These are phyloP conservation scores for Panaeolus cyanescens DNA, from an alignment of 768 basidiomycete genomes.

Conservation along the genomic window DNA sequence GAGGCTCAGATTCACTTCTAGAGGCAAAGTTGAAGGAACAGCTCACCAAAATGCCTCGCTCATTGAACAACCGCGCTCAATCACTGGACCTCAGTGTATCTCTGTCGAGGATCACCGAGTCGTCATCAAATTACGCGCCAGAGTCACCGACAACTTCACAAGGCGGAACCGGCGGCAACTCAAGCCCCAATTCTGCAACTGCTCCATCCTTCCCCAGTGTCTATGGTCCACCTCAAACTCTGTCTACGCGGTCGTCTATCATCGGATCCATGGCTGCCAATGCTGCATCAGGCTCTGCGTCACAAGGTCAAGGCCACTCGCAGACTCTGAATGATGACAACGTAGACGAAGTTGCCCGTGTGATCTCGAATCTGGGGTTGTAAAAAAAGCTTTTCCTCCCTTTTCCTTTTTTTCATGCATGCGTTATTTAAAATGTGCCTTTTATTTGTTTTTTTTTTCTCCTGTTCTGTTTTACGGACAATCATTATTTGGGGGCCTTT, in stretches of 20 bases:
- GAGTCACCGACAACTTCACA: slow-evolving; percentile 83
- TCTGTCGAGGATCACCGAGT: slow-evolving; percentile 78
- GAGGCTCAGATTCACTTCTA: slow-evolving; percentile 81
- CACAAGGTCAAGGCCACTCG: not conserved
- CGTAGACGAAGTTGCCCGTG: slow-evolving; percentile 73
- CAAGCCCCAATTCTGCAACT: slow-evolving; percentile 77
- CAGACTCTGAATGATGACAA: slow-evolving; percentile 52
- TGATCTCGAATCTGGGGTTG: slow-evolving; percentile 75
- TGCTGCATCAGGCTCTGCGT: not conserved
- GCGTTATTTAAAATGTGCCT: slow-evolving; percentile 20
- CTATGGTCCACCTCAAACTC: slow-evolving; percentile 58
- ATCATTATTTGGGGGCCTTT: slow-evolving; percentile 20
- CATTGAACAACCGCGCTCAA: slow-evolving; percentile 84
- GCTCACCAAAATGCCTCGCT: slow-evolving; percentile 67
- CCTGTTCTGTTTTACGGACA: slow-evolving; percentile 9
- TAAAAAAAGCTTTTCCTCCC: slow-evolving; percentile 35
- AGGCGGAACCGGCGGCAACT: slow-evolving; percentile 73
- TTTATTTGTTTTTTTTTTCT: slow-evolving; percentile 15
- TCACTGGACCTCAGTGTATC: slow-evolving; percentile 87
- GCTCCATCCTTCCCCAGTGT: slow-evolving; percentile 86
- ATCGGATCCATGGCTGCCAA: slow-evolving; percentile 6
- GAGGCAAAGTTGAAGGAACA: slow-evolving; percentile 86
- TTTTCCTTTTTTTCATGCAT: slow-evolving; percentile 10
- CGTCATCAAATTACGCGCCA: slow-evolving; percentile 61
- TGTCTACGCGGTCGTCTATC: slow-evolving; percentile 33